phyloP scores from a whole-genome alignment of 257 asterid genomes.

The Thymus quinquecostatus region DNA sequence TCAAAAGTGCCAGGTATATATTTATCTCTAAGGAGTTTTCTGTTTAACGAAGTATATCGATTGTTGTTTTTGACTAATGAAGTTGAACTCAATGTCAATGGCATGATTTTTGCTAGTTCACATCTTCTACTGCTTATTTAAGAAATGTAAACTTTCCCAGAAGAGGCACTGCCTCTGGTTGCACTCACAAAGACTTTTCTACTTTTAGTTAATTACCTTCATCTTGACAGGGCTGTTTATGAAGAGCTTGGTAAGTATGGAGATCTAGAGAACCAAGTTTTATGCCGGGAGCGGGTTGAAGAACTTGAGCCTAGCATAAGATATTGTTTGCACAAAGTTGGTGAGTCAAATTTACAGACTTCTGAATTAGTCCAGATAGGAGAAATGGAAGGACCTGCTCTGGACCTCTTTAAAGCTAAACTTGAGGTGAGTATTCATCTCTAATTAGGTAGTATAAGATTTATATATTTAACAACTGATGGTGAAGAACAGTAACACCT shows the following conservation, averaged over 20 bases:
- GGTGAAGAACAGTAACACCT: neutral
- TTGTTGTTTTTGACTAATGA: slow-evolving; percentile 11
- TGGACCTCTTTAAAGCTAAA: slow-evolving; percentile 91
- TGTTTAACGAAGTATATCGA: slow-evolving; percentile 16
- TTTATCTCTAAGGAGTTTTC: slow-evolving; percentile 13
- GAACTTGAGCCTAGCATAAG: slow-evolving; percentile 91
- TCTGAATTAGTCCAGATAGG: slow-evolving; percentile 83
- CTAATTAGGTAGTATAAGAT: slow-evolving; percentile 15
- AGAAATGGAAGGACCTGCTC: slow-evolving; percentile 97
- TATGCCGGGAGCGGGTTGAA: slow-evolving; percentile 95
- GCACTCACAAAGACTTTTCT: slow-evolving; percentile 19
- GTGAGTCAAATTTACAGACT: slow-evolving; percentile 81
- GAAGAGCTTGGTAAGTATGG: slow-evolving; percentile 99
- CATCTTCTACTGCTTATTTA: neutral
- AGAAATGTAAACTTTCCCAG: neutral
- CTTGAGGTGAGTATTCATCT: slow-evolving; percentile 66
- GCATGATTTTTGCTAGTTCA: slow-evolving; percentile 21
- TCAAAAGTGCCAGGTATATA: slow-evolving; percentile 85
- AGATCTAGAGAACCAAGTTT: slow-evolving; percentile 83
- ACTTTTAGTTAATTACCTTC: slow-evolving; percentile 28
- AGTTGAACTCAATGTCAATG: slow-evolving; percentile 20
- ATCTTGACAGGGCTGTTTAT: slow-evolving; percentile 81
- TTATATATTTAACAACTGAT: slow-evolving; percentile 11
- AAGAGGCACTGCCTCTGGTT: slow-evolving; percentile 4
- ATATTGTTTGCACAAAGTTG: slow-evolving; percentile 90